Conservation (phyloP, 139 green algal species). For the Pleodorina starrii region DNA sequence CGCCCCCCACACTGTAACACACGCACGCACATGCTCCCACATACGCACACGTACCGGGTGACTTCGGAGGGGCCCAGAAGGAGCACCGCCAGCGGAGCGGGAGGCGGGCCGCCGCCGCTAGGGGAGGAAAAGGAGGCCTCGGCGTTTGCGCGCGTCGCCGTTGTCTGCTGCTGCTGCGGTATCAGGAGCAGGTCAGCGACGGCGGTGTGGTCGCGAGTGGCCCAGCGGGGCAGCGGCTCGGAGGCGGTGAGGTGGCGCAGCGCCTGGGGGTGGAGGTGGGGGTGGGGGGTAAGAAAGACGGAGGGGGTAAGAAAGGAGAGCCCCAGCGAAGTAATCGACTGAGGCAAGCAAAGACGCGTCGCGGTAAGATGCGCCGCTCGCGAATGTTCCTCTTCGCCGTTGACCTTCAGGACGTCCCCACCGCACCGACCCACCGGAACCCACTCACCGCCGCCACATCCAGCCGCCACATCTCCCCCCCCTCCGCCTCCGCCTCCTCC, state of each 20-base stretch:
- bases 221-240: not conserved
- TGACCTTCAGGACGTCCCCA: too few species aligned
- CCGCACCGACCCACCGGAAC: too few species aligned
- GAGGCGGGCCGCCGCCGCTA: not conserved
- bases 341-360: too few species aligned
- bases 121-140: not conserved
- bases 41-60: not conserved
- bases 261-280: not conserved
- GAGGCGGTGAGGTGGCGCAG: not conserved
- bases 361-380: too few species aligned
- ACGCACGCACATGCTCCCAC: too few species aligned
- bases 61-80: not conserved
- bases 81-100: conserved; percentile 15
- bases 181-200: conserved; percentile 35
- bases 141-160: not conserved
- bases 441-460: conserved; percentile 35
- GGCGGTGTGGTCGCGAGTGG: not conserved
- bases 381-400: not conserved
- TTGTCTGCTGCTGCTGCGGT: not conserved
- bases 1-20: too few species aligned
- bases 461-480: conserved; percentile 11
- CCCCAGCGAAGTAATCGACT: too few species aligned
- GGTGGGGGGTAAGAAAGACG: not conserved
- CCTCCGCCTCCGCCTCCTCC: not conserved
- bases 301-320: not conserved